phyloP scores from a whole-genome alignment of 257 asterid species.

The Solanum acaule region DNA sequence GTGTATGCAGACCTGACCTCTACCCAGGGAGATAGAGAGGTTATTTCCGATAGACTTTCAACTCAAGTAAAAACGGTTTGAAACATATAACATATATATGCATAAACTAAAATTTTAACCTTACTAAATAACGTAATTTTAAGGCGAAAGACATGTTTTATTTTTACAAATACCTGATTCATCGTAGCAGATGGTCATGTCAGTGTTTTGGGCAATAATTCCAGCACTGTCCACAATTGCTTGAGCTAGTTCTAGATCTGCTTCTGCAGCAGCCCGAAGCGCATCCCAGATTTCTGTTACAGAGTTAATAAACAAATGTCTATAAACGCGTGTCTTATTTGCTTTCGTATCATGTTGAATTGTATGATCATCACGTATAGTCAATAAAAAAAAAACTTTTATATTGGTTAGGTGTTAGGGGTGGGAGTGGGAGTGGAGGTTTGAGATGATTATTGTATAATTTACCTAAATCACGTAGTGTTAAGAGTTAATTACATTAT shows the following conservation, averaged over 20 bases:
- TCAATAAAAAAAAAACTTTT: background rate
- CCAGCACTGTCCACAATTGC: slow-evolving; percentile 64
- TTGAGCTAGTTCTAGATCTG: slow-evolving; percentile 48
- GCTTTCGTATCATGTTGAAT: background rate
- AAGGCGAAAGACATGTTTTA: background rate
- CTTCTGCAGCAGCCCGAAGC: slow-evolving; percentile 72
- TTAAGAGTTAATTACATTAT: too few species aligned
- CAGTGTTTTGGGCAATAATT: slow-evolving; percentile 59
- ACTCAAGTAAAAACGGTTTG: rapidly evolving
- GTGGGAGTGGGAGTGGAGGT: background rate
- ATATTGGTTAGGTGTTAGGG: background rate
- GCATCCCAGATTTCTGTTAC: slow-evolving; percentile 74
- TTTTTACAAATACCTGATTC: slow-evolving; percentile 47
- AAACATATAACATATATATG: background rate
- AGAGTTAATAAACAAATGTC: background rate
- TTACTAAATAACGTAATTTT: background rate
- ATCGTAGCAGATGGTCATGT: slow-evolving; percentile 77
- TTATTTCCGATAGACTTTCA: rapidly evolving
- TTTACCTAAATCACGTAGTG: background rate
- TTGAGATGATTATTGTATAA: background rate
- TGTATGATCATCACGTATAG: background rate
- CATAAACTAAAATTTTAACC: background rate
- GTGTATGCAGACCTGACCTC: background rate
- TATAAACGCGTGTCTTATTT: background rate
- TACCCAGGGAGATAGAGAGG: rapidly evolving